Percentiles rank a stretch among this genome's conserved stretches.
These are phyloP conservation scores for Fagopyrum homotropicum DNA, from an alignment of 148 eudicot genomes.

Conservation along the genomic window DNA sequence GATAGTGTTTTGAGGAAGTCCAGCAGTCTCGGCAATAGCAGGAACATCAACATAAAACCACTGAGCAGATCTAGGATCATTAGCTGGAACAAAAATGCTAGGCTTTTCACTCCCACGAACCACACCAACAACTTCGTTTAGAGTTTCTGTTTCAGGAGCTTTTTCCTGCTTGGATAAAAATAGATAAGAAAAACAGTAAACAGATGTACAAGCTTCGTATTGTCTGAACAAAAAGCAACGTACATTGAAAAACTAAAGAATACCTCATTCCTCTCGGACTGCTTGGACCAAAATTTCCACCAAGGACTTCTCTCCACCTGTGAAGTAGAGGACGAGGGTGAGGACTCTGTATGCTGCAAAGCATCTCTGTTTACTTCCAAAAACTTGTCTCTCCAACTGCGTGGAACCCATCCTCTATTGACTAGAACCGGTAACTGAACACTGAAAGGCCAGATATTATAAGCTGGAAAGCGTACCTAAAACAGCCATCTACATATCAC, in stretches of 20 bases:
- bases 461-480: conserved; percentile 13
- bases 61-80: conserved; percentile 65
- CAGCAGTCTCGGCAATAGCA: conserved; percentile 57
- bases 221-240: background rate
- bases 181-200: background rate
- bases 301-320: conserved; percentile 34
- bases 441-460: conserved; percentile 40
- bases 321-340: conserved; percentile 24
- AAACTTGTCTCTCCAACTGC: conserved; percentile 84
- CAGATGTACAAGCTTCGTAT: background rate
- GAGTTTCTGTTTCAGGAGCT: conserved; percentile 29
- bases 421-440: conserved; percentile 77
- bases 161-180: conserved; percentile 38
- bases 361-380: conserved; percentile 29
- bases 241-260: background rate
- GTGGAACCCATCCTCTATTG: conserved; percentile 98
- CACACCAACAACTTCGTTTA: conserved; percentile 68
- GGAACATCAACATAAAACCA: conserved; percentile 98
- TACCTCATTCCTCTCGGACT: conserved; percentile 41
- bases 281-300: conserved; percentile 79
- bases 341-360: conserved; percentile 17
- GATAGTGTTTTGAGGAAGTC: conserved; percentile 62
- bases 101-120: conserved; percentile 95
- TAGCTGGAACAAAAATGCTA: conserved; percentile 87
- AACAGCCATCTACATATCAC: background rate